Base-by-base conservation (phyloP, 345 rosid genomes). In the Camelina neglecta region DNA sequence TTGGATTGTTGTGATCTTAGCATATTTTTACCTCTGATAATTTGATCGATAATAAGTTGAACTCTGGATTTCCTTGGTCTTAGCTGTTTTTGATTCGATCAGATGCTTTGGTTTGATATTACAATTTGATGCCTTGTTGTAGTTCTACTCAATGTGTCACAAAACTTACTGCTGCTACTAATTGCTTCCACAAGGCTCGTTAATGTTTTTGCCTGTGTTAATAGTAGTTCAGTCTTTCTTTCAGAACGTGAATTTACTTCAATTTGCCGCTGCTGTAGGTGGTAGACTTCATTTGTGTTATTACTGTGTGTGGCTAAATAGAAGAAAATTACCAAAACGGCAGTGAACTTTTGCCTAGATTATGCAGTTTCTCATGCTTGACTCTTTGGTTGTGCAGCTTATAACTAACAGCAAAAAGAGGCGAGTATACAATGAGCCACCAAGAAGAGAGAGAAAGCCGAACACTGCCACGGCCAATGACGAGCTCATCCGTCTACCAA, bases 191-290 rank as follows among this genome's bases (percentile, higher is more conserved):
- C 21, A 48, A 48, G 21, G n/a, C 51, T 15, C 16, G 7, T 47
- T 6, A 6, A 47, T 47, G 51, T 48, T 7, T 48, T 47, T 48
- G 6, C 2, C 13, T 26, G 11, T 56, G 50, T 44, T 69, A 39
- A 35, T 45, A 26, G 35, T 20, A 13, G 18, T 50, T 58, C 6
- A 33, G 45, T 44, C 13, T 61, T 54, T 61, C 58, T 31, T 33
- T 42, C 21, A 48, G 21, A 56, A 23, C 45, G 23, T 58, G 35
- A 69, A 42, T 2, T 36, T 33, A 47, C 53, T 56, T 33, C 6
- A 15, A 0, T 47, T 33, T 63, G 1, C 12, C 59, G 71, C 51
- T 60, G 60, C 44, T 69, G 81, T 83, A 80, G 92, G 79, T 67
- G 75, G 84, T 12, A 80, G 84, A 64, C 86, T 6, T 45, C 50